Percentiles rank a stretch among this genome's conserved stretches.
These are phyloP conservation scores for Leccinum pellstonianum DNA, from an alignment of 768 basidiomycete genomes.

Conservation along the genomic window DNA sequence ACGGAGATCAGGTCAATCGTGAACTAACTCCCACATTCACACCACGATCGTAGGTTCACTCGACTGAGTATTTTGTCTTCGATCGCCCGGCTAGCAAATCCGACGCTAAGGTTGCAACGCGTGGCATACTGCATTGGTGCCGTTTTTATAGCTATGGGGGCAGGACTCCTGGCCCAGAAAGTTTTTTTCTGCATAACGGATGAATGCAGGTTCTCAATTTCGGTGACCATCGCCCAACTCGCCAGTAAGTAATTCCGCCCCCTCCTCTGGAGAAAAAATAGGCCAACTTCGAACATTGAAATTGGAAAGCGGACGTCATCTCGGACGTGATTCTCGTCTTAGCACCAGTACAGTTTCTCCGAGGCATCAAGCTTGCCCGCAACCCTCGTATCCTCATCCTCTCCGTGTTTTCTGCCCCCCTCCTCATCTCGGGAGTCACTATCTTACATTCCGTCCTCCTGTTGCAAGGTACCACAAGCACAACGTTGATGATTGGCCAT, in stretches of 20 bases:
- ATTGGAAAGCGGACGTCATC: slow-evolving; percentile 21
- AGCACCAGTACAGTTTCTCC: slow-evolving; percentile 15
- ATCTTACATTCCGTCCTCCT: slow-evolving; percentile 26
- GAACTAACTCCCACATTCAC: background rate
- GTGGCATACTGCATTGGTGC: slow-evolving; percentile 17
- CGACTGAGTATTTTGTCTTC: slow-evolving; percentile 31
- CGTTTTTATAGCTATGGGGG: slow-evolving; percentile 17
- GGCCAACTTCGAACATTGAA: background rate
- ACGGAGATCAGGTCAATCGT: no score
- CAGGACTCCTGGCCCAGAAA: slow-evolving; percentile 20
- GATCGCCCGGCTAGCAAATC: slow-evolving; percentile 22
- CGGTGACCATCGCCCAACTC: slow-evolving; percentile 24
- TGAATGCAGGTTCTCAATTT: background rate
- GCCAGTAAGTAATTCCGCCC: slow-evolving; percentile 18
- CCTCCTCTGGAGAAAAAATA: background rate
- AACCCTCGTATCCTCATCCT: slow-evolving; percentile 22
- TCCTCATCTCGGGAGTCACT: slow-evolving; percentile 22
- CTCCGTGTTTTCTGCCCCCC: slow-evolving; percentile 21
- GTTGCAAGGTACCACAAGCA: slow-evolving; percentile 2
- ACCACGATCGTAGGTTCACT: slow-evolving; percentile 18
- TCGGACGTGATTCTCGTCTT: slow-evolving; percentile 23
- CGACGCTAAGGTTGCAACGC: slow-evolving; percentile 8
- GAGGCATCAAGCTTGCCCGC: slow-evolving; percentile 14
- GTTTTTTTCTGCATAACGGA: slow-evolving; percentile 11
- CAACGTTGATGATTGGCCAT: slow-evolving; percentile 21